Evolutionary conservation across 2,329 filamentous ascomycete genomes (phyloP).

Genomic region (Fusarium floridanum): DNA sequence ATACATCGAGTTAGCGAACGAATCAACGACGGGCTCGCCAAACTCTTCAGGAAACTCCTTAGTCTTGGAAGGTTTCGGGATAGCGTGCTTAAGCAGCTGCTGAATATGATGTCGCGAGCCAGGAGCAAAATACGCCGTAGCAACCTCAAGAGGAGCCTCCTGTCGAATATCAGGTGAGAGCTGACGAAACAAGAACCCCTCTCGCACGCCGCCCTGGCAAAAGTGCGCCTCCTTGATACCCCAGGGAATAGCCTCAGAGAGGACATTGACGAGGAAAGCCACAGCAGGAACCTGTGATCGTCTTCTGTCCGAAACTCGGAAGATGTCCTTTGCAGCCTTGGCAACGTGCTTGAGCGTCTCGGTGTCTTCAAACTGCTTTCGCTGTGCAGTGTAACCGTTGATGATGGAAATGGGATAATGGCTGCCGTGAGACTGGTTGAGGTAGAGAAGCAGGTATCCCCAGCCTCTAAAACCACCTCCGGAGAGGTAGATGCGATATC

Average conservation of each 20-base stretch:
- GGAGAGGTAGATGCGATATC: slow-evolving; percentile 74
- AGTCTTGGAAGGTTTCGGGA: slow-evolving; percentile 55
- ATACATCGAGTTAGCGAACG: slow-evolving; percentile 71
- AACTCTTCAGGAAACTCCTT: slow-evolving; percentile 56
- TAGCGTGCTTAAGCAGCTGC: slow-evolving; percentile 60
- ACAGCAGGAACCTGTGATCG: slow-evolving; percentile 77
- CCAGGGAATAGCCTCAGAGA: slow-evolving; percentile 70
- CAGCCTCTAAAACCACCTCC: slow-evolving; percentile 79
- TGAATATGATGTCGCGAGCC: slow-evolving; percentile 61
- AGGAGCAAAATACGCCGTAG: slow-evolving; percentile 66
- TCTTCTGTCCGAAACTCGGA: slow-evolving; percentile 74
- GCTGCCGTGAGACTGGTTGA: slow-evolving; percentile 68
- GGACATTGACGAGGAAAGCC: slow-evolving; percentile 73
- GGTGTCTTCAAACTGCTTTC: slow-evolving; percentile 65
- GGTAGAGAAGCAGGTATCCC: slow-evolving; percentile 73
- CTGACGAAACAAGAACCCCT: slow-evolving; percentile 72
- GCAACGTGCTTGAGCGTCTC: slow-evolving; percentile 52
- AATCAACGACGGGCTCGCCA: slow-evolving; percentile 61
- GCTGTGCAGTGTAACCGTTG: slow-evolving; percentile 72
- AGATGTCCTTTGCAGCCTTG: slow-evolving; percentile 56
- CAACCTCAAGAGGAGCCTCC: slow-evolving; percentile 70
- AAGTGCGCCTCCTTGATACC: slow-evolving; percentile 73
- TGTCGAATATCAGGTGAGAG: slow-evolving; percentile 61
- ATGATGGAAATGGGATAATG: slow-evolving; percentile 80
- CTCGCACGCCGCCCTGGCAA: slow-evolving; percentile 78